A percentile compares a stretch with the other conserved stretches of the same genome.
phyloP scores from a whole-genome alignment of 768 basidiomycete species.

The Tylopilus cervinicoccineus region DNA sequence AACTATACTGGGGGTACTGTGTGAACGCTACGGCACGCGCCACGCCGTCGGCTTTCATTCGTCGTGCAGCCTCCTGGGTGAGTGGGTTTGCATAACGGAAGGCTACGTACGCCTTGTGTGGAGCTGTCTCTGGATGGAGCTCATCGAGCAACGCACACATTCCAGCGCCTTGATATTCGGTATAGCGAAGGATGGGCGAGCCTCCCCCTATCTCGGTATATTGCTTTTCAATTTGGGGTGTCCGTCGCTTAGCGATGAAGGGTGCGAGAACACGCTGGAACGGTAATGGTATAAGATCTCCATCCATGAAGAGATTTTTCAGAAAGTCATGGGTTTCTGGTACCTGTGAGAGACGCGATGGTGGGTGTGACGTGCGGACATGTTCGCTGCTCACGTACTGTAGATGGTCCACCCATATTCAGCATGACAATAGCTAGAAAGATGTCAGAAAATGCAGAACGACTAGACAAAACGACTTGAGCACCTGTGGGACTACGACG shows the following conservation, averaged over 20 bases:
- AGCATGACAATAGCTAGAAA: constrained; percentile 85
- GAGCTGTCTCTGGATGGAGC: constrained; percentile 87
- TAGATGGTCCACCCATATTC: constrained; percentile 98
- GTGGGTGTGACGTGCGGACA: background rate
- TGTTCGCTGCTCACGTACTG: constrained; percentile 46
- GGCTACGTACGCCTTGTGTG: constrained; percentile 93
- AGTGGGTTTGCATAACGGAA: constrained; percentile 93
- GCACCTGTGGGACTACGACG: constrained; percentile 60
- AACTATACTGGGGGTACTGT: constrained; percentile 98
- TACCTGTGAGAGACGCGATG: constrained; percentile 47
- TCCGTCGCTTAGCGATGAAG: constrained; percentile 80
- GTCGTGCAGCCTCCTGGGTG: constrained; percentile 74
- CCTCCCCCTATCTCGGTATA: constrained; percentile 95
- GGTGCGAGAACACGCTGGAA: constrained; percentile 89
- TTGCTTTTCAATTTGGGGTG: constrained; percentile 91
- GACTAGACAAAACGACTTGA: background rate
- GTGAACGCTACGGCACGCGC: constrained; percentile 92
- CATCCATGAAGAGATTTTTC: constrained; percentile 85
- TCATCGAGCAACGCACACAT: constrained; percentile 93
- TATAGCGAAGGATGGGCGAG: constrained; percentile 91
- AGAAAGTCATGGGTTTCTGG: constrained; percentile 92
- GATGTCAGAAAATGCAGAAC: constrained; percentile 6
- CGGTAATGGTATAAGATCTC: constrained; percentile 93
- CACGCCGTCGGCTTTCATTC: constrained; percentile 89
- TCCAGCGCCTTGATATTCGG: constrained; percentile 79